Base-by-base conservation (phyloP, 148 eudicot genomes). In the Pharnaceum exiguum region DNA sequence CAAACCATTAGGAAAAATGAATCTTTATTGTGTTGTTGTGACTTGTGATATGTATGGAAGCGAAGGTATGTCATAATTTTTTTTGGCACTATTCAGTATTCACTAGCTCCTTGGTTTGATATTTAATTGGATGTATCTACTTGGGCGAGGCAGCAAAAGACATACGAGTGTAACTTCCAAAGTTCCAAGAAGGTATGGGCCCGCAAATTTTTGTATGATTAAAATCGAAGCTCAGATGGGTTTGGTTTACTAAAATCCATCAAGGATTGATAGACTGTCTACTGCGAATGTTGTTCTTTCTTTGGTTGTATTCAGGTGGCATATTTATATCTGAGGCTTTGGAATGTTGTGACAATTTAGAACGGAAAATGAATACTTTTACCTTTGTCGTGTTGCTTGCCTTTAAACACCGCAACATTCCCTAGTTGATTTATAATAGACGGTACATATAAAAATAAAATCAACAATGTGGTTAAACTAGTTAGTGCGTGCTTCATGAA, bases 371-470 rank as follows among this genome's bases (percentile, higher is more conserved):
- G 28, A 39, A 54, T 19, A 13, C 45, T 31, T 28, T 36, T 51
- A 42, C 11, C 10, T 56, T 69, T 70, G 62, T 70, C 58, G 23
- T 70, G 51, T 62, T 55, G 50, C 28, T 55, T 62, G 57, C 49
- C 50, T 56, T 55, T 56, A 55, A 43, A 39, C 42, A 39, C 62
- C 49, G 44, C 68, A 48, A 70, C 68, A 70, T 70, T 70, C 74
- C 51, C 56, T 33, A 52, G 49, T 35, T 60, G 66, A 60, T 59
- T 36, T 51, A 59, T 32, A 32, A 38, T 16, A 26, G 39, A 2
- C 57, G 36, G 57, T 53, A 53, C 43, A 35, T 1, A 29, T 33
- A 33, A 30, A 31, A 12, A 53, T 33, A 30, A 31, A 12, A 53
- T 33, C 43, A 33, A 18, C 1, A 26, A 53, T 33, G 43, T 17